Evolutionary conservation across 768 basidiomycete genomes (phyloP).

Genomic region (Rhodotorula kratochvilovae): DNA sequence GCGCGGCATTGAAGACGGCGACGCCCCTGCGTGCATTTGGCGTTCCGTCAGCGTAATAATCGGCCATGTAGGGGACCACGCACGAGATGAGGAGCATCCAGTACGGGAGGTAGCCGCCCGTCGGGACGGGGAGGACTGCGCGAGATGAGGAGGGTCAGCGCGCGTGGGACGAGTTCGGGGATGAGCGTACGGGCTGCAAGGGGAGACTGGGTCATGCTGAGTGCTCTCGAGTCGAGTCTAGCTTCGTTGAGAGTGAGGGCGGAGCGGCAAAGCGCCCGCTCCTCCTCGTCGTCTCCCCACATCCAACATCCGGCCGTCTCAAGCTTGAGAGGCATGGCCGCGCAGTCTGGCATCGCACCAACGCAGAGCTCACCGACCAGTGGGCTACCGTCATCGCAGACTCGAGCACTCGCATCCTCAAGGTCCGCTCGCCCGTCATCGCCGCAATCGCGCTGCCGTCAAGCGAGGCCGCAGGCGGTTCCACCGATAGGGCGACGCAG

Average conservation of each 20-base stretch:
- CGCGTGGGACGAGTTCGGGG: no score
- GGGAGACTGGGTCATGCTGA: neutral
- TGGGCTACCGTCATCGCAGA: neutral
- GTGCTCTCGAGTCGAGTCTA: neutral
- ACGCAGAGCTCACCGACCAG: neutral
- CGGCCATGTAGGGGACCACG: no score
- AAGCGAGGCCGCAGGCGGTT: no score
- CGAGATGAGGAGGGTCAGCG: neutral
- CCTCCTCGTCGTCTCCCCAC: neutral
- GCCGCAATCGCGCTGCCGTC: no score
- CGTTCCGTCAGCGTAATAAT: no score
- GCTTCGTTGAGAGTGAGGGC: neutral
- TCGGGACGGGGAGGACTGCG: slow-evolving; percentile 47
- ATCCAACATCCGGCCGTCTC: neutral
- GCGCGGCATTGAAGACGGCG: slow-evolving; percentile 77
- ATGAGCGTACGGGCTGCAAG: neutral
- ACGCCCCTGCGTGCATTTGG: slow-evolving; percentile 4
- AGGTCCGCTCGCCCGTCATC: slow-evolving; percentile 7
- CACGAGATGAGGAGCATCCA: slow-evolving; percentile 82
- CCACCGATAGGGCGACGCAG: no score
- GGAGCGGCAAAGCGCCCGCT: neutral
- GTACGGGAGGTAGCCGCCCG: slow-evolving; percentile 66
- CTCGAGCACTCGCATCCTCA: neutral
- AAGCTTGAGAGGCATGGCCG: slow-evolving; percentile 8
- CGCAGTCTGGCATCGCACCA: slow-evolving; percentile 23